phyloP scores from a whole-genome alignment of 176 grass and related monocot species.

The Bothriochloa decipiens region DNA sequence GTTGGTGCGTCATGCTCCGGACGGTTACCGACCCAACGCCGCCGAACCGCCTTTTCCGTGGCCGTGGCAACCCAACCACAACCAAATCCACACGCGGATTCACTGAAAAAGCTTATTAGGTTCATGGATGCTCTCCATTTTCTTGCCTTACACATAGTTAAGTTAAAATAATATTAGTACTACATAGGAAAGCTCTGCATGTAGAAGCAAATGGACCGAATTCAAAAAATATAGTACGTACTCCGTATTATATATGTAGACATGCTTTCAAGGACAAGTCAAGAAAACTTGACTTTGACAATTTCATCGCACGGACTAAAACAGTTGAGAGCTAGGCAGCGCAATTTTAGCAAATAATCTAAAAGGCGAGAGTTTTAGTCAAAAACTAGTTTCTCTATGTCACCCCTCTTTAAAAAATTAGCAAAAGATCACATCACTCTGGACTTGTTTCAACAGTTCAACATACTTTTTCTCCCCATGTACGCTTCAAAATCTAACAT shows the following conservation, averaged over 20 bases:
- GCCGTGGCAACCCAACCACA: background rate
- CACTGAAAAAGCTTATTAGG: background rate
- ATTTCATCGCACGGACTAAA: background rate
- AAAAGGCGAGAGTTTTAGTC: background rate
- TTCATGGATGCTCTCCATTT: background rate
- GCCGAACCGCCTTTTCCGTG: background rate
- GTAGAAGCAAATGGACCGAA: too few relatives aligned
- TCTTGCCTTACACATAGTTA: background rate
- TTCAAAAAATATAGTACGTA: too few relatives aligned
- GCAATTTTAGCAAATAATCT: background rate
- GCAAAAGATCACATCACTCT: background rate
- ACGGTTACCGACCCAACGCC: constrained; percentile 24
- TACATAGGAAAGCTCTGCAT: too few relatives aligned
- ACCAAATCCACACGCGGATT: background rate
- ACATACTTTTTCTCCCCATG: too few relatives aligned
- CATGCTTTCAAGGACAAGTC: background rate
- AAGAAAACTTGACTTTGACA: background rate
- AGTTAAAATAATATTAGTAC: too few relatives aligned
- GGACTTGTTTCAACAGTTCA: too few relatives aligned
- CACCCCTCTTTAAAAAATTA: background rate
- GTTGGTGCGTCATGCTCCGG: constrained; percentile 34
- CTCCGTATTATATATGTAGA: too few relatives aligned
- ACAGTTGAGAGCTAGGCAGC: background rate
- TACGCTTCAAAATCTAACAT: too few relatives aligned
- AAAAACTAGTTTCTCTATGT: background rate